These are phyloP conservation scores for Aureobasidium lini DNA, from an alignment of 2,329 filamentous ascomycete genomes.

Conservation along the genomic window DNA sequence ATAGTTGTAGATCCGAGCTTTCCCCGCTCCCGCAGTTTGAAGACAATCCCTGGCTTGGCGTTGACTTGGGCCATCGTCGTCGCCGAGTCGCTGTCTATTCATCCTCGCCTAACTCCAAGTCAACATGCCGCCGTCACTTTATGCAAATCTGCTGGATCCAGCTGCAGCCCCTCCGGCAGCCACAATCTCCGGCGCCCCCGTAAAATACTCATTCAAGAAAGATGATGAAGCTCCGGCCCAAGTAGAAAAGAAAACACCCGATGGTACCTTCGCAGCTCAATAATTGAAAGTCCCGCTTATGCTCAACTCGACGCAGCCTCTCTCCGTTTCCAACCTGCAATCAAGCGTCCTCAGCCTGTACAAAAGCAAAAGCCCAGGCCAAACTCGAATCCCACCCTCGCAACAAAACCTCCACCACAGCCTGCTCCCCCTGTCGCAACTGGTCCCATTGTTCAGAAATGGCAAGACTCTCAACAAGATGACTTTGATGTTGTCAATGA, in stretches of 20 bases:
- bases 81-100: not conserved
- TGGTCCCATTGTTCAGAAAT: conserved; percentile 32
- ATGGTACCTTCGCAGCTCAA: conserved; percentile 47
- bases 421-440: conserved; percentile 17
- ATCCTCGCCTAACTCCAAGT: not conserved
- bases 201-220: conserved; percentile 66
- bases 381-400: conserved; percentile 21
- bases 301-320: conserved; percentile 42
- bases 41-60: not conserved
- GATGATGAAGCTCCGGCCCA: conserved; percentile 40
- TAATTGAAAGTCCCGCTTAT: conserved; percentile 40
- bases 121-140: conserved; percentile 50
- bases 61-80: not conserved
- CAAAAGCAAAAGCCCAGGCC: conserved; percentile 58
- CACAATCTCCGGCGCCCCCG: conserved; percentile 72
- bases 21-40: not conserved
- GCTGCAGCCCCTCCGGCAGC: conserved; percentile 31
- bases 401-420: conserved; percentile 21
- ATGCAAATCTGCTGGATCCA: conserved; percentile 71
- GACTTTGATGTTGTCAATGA: conserved; percentile 64
- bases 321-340: conserved; percentile 72
- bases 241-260: conserved; percentile 51
- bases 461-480: conserved; percentile 42
- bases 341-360: conserved; percentile 63
- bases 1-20: not conserved